Conservation (phyloP, 164 flowering plant species). For the Stephania cephalantha region DNA sequence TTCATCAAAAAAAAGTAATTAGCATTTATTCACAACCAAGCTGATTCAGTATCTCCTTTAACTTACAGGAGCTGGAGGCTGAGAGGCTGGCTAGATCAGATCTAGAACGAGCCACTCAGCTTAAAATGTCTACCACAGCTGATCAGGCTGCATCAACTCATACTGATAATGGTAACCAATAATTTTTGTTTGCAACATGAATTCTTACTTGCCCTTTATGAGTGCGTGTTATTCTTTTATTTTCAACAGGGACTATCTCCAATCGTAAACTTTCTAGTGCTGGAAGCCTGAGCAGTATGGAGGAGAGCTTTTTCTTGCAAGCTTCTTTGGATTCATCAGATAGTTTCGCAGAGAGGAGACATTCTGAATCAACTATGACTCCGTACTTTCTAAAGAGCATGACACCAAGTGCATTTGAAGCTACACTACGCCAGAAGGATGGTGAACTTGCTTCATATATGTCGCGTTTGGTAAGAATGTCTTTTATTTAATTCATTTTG, state of each 20-base stretch:
- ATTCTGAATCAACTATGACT: constrained; percentile 49
- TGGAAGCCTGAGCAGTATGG: constrained; percentile 86
- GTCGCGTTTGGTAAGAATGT: constrained; percentile 77
- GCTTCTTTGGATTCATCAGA: constrained; percentile 89
- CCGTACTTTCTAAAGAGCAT: constrained; percentile 84
- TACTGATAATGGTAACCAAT: constrained; percentile 59
- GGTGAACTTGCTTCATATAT: constrained; percentile 96
- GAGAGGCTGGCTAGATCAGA: constrained; percentile 80
- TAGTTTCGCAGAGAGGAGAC: constrained; percentile 54
- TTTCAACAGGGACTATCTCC: constrained; percentile 44
- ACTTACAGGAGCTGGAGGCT: constrained; percentile 64
- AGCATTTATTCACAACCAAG: background rate
- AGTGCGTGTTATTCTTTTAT: background rate
- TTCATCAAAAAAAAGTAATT: too few relatives aligned
- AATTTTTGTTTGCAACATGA: background rate
- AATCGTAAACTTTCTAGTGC: constrained; percentile 73
- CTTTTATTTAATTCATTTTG: background rate
- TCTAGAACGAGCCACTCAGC: constrained; percentile 56
- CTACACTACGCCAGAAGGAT: constrained; percentile 91
- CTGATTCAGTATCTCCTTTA: constrained; percentile 1
- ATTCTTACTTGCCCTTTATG: background rate
- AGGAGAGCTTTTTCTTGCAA: constrained; percentile 90
- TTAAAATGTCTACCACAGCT: constrained; percentile 36
- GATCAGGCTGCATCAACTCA: constrained; percentile 45
- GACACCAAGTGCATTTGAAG: constrained; percentile 85